Conservation (phyloP, 805 yeast species). For the Candida sanyiensis region DNA sequence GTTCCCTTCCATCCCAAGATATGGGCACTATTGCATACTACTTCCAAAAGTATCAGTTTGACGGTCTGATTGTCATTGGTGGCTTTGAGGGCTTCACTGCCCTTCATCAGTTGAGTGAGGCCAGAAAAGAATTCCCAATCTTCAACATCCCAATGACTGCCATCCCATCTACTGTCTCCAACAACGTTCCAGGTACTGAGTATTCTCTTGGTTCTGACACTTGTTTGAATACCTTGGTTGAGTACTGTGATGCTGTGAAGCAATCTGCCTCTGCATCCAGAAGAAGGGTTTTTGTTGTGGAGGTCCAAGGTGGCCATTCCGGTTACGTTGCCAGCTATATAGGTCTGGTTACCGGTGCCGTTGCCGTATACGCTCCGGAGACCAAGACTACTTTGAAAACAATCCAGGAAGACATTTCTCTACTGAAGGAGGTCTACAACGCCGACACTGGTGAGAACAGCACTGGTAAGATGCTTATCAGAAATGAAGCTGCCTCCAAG, state of each 20-base stretch:
- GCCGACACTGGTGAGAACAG: slow-evolving; percentile 73
- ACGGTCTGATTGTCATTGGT: slow-evolving; percentile 88
- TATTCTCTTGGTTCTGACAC: slow-evolving; percentile 94
- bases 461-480: slow-evolving; percentile 80
- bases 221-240: slow-evolving; percentile 83
- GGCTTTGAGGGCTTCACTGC: slow-evolving; percentile 96
- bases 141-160: slow-evolving; percentile 92
- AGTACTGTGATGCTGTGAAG: slow-evolving; percentile 92
- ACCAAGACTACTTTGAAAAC: slow-evolving; percentile 62
- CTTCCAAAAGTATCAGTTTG: slow-evolving; percentile 81
- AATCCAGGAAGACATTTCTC: slow-evolving; percentile 69
- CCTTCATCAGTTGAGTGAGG: slow-evolving; percentile 71
- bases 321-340: slow-evolving; percentile 89
- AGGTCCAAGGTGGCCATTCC: slow-evolving; percentile 96
- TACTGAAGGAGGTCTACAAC: slow-evolving; percentile 60
- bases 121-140: slow-evolving; percentile 76
- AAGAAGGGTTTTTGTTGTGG: slow-evolving; percentile 91
- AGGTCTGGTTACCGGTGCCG: slow-evolving; percentile 84
- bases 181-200: slow-evolving; percentile 98
- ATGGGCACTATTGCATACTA: slow-evolving; percentile 89
- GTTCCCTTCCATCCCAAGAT: slow-evolving; percentile 74
- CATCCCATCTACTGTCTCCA: slow-evolving; percentile 93
- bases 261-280: slow-evolving; percentile 93
- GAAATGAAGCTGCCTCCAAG: slow-evolving; percentile 76
- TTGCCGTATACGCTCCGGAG: slow-evolving; percentile 88